Evolutionary conservation across 192 early-diverging fungal species (phyloP).

Genomic region (Backusella luteola): DNA sequence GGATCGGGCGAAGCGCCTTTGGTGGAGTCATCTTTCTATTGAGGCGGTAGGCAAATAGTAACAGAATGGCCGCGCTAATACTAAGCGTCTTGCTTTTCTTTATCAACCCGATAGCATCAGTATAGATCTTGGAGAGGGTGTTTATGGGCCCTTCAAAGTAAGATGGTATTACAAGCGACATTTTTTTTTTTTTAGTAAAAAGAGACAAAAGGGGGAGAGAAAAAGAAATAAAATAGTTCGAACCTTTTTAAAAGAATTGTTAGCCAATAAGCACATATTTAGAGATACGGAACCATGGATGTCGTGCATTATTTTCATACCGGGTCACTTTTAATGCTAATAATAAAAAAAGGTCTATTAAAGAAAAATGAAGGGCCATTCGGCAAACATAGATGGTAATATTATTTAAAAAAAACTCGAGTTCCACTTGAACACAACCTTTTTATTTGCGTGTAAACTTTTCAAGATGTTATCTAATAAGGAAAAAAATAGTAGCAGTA

Average conservation of each 20-base stretch:
- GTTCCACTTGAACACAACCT: no score
- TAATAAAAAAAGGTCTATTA: no score
- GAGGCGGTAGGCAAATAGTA: not conserved
- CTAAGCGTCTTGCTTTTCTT: not conserved
- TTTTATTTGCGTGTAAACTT: no score
- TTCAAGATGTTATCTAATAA: no score
- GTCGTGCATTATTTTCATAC: not conserved
- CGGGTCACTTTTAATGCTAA: no score
- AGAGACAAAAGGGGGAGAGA: not conserved
- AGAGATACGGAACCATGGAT: not conserved
- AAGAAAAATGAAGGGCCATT: no score
- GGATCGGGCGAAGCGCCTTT: not conserved
- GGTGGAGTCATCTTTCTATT: not conserved
- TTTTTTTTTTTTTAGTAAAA: not conserved
- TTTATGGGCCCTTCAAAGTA: not conserved
- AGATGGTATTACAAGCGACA: not conserved
- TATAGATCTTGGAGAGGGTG: not conserved
- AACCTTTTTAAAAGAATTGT: not conserved
- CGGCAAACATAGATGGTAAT: no score
- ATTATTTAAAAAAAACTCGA: no score
- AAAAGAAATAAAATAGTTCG: not conserved
- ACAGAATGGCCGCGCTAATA: not conserved
- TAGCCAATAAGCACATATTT: no score
- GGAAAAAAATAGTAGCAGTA: no score
- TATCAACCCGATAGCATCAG: not conserved